Conservation (phyloP, 495 filamentous ascomycete genomes). For the Acidomyces sp. region DNA sequence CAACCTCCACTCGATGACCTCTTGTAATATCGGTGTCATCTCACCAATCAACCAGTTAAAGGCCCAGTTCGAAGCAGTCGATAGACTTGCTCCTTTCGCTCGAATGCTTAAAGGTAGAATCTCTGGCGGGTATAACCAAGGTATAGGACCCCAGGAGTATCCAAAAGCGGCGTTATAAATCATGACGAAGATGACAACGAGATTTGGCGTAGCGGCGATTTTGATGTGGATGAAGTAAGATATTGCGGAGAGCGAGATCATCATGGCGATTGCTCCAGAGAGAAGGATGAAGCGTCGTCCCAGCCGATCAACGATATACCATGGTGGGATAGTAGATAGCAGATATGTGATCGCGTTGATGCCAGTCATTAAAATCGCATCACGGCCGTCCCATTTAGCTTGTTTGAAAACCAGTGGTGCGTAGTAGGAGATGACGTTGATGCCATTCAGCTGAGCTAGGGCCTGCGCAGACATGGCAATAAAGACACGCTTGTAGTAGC, state of each 20-base stretch:
- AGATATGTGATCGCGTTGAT: slow-evolving; percentile 91
- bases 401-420: slow-evolving; percentile 93
- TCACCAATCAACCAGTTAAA: slow-evolving; percentile 97
- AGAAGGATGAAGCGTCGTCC: slow-evolving; percentile 83
- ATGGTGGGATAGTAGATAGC: slow-evolving; percentile 81
- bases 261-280: slow-evolving; percentile 83
- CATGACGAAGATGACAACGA: slow-evolving; percentile 92
- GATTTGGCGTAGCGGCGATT: slow-evolving; percentile 54
- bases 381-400: slow-evolving; percentile 80
- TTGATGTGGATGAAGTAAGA: slow-evolving; percentile 94
- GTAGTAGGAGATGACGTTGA: slow-evolving; percentile 99
- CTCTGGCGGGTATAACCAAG: slow-evolving; percentile 96
- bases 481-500: slow-evolving; percentile 83
- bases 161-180: slow-evolving; percentile 97
- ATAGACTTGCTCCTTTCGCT: slow-evolving; percentile 93
- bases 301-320: slow-evolving; percentile 93
- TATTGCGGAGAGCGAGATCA: slow-evolving; percentile 75
- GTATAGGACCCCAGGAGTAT: slow-evolving; percentile 97
- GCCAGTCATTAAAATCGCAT: slow-evolving; percentile 92
- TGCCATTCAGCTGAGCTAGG: slow-evolving; percentile 91
- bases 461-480: slow-evolving; percentile 99
- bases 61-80: slow-evolving; percentile 93
- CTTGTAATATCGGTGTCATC: slow-evolving; percentile 85
- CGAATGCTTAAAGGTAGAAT: slow-evolving; percentile 93
- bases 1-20: slow-evolving; percentile 78